Evolutionary conservation across 306 rosid genomes (phyloP).

Genomic region (Inga laurina): DNA sequence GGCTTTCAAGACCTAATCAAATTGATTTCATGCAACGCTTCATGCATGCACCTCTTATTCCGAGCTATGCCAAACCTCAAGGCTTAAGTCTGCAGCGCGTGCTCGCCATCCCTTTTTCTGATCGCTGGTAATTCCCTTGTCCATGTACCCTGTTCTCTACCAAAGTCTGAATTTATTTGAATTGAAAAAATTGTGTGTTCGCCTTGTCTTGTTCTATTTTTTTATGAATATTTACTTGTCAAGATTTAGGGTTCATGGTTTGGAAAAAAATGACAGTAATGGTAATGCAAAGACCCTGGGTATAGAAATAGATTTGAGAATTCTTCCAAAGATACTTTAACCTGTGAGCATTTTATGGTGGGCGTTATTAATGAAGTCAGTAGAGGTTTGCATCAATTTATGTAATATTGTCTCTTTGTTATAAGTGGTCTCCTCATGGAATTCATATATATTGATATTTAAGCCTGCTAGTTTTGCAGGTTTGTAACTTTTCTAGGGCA

Average conservation of each 20-base stretch:
- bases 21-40: conserved; percentile 83
- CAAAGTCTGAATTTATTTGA: conserved; percentile 5
- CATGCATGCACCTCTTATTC: conserved; percentile 66
- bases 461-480: conserved; percentile 62
- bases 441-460: conserved; percentile 34
- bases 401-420: neutral
- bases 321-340: neutral
- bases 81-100: conserved; percentile 72
- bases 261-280: neutral
- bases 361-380: neutral
- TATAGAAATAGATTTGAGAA: neutral
- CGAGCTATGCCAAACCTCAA: conserved; percentile 50
- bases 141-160: neutral
- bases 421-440: neutral
- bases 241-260: neutral
- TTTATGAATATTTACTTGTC: neutral
- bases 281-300: neutral
- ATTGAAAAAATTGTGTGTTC: neutral
- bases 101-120: conserved; percentile 60
- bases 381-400: conserved; percentile 18
- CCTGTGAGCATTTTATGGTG: neutral
- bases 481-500: conserved; percentile 65
- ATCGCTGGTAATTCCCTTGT: conserved; percentile 52
- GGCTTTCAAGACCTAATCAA: conserved; percentile 76
- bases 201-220: neutral